Conservation (phyloP, 164 flowering plant species). For the Litsea cubeba region DNA sequence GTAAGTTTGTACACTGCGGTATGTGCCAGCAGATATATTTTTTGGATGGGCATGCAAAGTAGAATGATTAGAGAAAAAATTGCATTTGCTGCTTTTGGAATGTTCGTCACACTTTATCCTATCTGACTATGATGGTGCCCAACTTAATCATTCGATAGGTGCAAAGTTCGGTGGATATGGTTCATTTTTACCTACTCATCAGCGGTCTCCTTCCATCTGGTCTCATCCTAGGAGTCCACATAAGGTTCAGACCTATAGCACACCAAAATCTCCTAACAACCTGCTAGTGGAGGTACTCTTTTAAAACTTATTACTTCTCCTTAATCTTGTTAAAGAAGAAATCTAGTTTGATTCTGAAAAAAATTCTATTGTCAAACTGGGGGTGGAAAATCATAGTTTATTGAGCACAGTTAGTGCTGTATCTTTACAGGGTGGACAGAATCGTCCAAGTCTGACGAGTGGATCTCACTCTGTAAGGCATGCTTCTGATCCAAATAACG, state of each 20-base stretch:
- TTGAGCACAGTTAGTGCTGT: conserved; percentile 19
- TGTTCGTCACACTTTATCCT: background rate
- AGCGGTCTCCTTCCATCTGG: conserved; percentile 43
- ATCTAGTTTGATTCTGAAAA: background rate
- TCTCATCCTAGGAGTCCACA: conserved; percentile 48
- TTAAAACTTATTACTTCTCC: background rate
- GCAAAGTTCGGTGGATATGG: conserved; percentile 85
- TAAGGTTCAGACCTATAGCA: conserved; percentile 19
- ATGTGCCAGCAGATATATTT: background rate
- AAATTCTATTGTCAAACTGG: background rate
- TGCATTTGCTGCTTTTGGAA: background rate
- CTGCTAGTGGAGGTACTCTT: conserved; percentile 45
- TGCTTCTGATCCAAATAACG: conserved; percentile 25
- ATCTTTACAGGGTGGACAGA: conserved; percentile 37
- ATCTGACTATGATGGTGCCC: conserved; percentile 8
- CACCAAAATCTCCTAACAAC: conserved; percentile 34
- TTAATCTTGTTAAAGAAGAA: background rate
- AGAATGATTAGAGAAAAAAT: background rate
- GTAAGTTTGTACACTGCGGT: conserved; percentile 24
- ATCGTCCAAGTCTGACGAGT: conserved; percentile 23
- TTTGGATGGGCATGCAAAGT: background rate
- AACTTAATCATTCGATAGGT: conserved; percentile 38
- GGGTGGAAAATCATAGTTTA: conserved; percentile 13
- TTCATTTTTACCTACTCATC: conserved; percentile 67
- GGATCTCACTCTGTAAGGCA: conserved; percentile 18